Base-by-base conservation (phyloP, 257 asterid genomes). In the Avicennia marina region DNA sequence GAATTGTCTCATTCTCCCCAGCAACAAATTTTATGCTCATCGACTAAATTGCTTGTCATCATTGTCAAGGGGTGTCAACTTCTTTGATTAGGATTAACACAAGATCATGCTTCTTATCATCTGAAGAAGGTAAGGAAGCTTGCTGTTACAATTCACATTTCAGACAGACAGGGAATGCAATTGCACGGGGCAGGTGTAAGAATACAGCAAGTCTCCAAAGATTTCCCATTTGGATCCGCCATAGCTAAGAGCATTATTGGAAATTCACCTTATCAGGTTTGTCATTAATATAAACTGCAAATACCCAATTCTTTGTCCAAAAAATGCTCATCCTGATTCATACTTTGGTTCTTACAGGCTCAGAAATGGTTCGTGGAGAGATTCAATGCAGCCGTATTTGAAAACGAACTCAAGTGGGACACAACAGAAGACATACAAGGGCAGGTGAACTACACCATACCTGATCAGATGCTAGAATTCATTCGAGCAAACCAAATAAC, bases 321-420 rank as follows among this genome's bases (percentile, higher is more conserved):
- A n/a, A n/a, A n/a, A n/a, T n/a, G n/a, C n/a, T n/a, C n/a, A n/a
- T n/a, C n/a, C n/a, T n/a, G n/a, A n/a, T 36, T 36, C 41, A 36
- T 11, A 4, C 10, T 36, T 19, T 27, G 6, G 1, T 32, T 15
- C 15, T 16, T 6, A 2, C 25, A 11, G 0, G 65, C 29, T 11
- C 73, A 81, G 81, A 63, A 66, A 39, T 84, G 89, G 94, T 81
- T 84, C 40, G 49, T 56, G 0, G 76, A 79, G 52, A 62, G 89
- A 59, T 84, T 84, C 68, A 81, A 81, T 12, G 77, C 69, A 21
- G 79, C 82, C 0, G 82, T 74, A 1, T 81, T 81, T 42, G 89
- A 84, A 43, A 66, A 84, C 46, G 94, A 84, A 47, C 78, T 84
- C 63, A 84, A 84, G 25, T 81, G 94, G 94, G 44, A 75, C 19